phyloP scores from a whole-genome alignment of 225 moss, liverwort and hornwort species.

The Marchantia paleacea region DNA sequence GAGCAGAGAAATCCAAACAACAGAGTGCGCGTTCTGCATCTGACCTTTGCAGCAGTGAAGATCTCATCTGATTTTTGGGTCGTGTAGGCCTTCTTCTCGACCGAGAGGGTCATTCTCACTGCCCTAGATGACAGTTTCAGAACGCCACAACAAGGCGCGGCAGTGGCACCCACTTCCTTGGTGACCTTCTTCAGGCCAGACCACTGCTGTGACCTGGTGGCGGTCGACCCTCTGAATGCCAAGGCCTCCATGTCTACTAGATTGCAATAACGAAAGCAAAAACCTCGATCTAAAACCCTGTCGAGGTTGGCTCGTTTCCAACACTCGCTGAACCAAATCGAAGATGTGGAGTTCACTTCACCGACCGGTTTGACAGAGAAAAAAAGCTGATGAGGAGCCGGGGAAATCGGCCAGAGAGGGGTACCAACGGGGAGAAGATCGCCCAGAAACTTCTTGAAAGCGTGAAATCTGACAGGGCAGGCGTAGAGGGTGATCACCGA shows the following conservation, averaged over 20 bases:
- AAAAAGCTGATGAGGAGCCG: no score
- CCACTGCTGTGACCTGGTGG: constrained; percentile 31
- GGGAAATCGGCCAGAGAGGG: no score
- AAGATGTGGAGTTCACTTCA: background rate
- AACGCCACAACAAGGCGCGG: background rate
- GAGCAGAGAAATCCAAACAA: background rate
- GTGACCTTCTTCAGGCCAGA: constrained; percentile 34
- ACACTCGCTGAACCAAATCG: background rate
- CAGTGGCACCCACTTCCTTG: background rate
- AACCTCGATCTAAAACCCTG: background rate
- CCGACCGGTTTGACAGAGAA: no score
- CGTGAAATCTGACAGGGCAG: constrained; percentile 4
- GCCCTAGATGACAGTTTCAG: background rate
- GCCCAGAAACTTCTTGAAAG: no score
- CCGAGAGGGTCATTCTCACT: constrained; percentile 49
- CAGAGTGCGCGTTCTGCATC: background rate
- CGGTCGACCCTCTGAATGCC: constrained; percentile 20
- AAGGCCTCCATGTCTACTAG: constrained; percentile 37
- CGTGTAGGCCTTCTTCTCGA: constrained; percentile 67
- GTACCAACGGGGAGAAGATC: background rate
- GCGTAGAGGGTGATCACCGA: background rate
- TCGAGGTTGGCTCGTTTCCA: background rate
- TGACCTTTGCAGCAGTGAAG: constrained; percentile 79
- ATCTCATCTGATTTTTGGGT: constrained; percentile 88
- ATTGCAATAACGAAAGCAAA: background rate